These are phyloP conservation scores for Eucalyptus erythrocorys DNA, from an alignment of 345 rosid species.

Conservation along the genomic window DNA sequence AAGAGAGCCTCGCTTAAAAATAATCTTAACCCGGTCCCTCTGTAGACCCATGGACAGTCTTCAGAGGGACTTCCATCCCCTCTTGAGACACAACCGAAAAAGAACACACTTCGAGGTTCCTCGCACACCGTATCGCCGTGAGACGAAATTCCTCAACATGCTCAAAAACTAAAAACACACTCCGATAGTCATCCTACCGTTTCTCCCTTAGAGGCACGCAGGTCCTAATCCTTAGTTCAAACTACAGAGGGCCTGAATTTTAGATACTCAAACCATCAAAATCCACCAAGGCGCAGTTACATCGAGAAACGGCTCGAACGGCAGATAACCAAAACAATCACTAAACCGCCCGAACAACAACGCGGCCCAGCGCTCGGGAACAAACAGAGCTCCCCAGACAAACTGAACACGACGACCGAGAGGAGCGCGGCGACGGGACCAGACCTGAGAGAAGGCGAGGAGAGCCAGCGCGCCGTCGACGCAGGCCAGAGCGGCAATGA, in stretches of 20 bases:
- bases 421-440: background rate
- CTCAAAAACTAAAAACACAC: background rate
- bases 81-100: background rate
- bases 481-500: conserved; percentile 13
- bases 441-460: conserved; percentile 26
- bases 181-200: background rate
- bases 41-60: background rate
- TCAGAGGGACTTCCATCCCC: background rate
- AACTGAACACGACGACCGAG: background rate
- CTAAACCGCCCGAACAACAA: background rate
- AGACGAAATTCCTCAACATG: background rate
- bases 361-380: background rate
- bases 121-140: background rate
- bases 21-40: background rate
- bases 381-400: background rate
- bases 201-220: background rate
- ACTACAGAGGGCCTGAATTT: background rate
- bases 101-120: background rate
- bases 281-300: background rate
- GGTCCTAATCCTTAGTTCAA: background rate
- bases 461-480: conserved; percentile 18
- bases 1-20: background rate
- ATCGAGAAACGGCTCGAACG: background rate
- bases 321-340: background rate
- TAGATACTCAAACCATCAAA: background rate